Evolutionary conservation across 768 basidiomycete species (phyloP).

Genomic region (Mycena venus): DNA sequence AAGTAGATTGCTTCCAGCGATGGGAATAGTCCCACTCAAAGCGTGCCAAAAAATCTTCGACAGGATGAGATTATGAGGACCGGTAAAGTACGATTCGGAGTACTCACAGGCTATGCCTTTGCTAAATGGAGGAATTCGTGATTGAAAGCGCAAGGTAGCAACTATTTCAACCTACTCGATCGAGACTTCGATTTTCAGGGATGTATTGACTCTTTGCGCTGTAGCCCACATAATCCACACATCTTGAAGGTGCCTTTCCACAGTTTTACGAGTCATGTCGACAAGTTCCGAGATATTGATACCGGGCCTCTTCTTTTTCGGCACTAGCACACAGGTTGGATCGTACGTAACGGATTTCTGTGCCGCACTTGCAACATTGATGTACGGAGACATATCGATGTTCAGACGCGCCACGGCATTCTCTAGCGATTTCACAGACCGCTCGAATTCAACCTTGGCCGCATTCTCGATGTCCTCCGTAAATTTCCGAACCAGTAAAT

Average conservation of each 20-base stretch:
- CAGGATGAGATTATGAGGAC: not conserved
- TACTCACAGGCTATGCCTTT: not conserved
- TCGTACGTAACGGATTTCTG: not conserved
- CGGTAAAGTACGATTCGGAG: not conserved
- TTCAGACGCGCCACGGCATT: not conserved
- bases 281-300: not conserved
- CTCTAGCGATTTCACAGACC: not conserved
- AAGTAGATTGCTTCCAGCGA: not conserved
- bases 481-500: not conserved
- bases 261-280: not conserved
- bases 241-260: not conserved
- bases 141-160: not conserved
- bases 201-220: not conserved
- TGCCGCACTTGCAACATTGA: not conserved
- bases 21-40: not conserved
- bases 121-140: not conserved
- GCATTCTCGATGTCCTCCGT: not conserved
- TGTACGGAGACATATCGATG: not conserved
- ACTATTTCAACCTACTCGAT: not conserved
- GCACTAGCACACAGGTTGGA: too few species aligned
- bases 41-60: not conserved
- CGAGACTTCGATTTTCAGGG: not conserved
- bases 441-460: not conserved
- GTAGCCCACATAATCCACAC: not conserved
- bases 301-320: not conserved